Conservation (phyloP, 495 filamentous ascomycete genomes). For the Delitschia confertaspora region DNA sequence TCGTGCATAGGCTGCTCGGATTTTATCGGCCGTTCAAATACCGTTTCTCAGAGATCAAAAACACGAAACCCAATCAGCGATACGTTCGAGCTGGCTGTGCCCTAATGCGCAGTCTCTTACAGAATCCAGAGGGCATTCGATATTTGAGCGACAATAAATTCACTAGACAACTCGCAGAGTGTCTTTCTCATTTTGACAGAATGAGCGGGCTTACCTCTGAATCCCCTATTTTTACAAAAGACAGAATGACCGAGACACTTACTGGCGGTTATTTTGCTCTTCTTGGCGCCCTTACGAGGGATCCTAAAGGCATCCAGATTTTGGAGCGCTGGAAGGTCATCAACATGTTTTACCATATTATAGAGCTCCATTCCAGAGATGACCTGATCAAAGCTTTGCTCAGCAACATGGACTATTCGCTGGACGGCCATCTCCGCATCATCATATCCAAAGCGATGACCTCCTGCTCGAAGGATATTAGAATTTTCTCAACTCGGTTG, state of each 20-base stretch:
- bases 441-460: constrained; percentile 89
- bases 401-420: constrained; percentile 80
- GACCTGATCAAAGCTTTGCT: constrained; percentile 83
- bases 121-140: constrained; percentile 69
- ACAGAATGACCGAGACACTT: constrained; percentile 72
- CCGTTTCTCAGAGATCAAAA: constrained; percentile 76
- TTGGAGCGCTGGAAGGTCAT: constrained; percentile 94
- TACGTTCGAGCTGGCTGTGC: constrained; percentile 86
- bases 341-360: constrained; percentile 98
- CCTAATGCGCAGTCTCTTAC: constrained; percentile 73
- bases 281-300: constrained; percentile 74
- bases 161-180: constrained; percentile 86
- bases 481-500: constrained; percentile 75
- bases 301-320: constrained; percentile 74
- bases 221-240: constrained; percentile 76
- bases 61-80: constrained; percentile 84
- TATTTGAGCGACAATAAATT: constrained; percentile 90
- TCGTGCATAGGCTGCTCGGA: constrained; percentile 84
- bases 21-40: constrained; percentile 97
- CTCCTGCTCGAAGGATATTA: constrained; percentile 80
- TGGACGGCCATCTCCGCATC: constrained; percentile 82
- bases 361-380: constrained; percentile 79
- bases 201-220: constrained; percentile 82
- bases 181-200: constrained; percentile 85
- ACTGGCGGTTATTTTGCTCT: constrained; percentile 91